These are phyloP conservation scores for Citrullus amarus DNA, from an alignment of 306 rosid genomes.

Conservation along the genomic window DNA sequence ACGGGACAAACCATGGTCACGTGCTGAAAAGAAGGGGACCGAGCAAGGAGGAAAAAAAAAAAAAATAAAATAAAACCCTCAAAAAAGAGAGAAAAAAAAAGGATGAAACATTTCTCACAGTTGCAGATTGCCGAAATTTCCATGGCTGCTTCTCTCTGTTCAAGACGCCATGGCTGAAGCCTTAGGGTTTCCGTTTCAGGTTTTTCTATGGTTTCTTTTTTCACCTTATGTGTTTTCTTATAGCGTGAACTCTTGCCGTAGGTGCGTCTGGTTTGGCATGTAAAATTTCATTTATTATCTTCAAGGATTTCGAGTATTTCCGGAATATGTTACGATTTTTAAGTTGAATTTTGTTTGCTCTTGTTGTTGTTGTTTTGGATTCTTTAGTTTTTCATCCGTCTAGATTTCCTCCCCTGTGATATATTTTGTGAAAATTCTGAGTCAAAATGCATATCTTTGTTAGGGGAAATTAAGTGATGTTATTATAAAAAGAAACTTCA, in stretches of 20 bases:
- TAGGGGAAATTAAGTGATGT: background rate
- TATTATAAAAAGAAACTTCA: background rate
- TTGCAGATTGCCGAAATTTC: background rate
- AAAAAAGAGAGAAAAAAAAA: background rate
- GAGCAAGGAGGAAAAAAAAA: background rate
- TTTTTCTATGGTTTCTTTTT: background rate
- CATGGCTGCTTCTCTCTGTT: background rate
- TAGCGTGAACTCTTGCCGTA: background rate
- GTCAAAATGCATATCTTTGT: background rate
- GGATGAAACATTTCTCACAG: background rate
- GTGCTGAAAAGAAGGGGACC: background rate
- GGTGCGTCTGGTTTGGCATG: background rate
- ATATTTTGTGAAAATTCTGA: background rate
- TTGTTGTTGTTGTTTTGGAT: background rate
- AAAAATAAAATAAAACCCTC: background rate
- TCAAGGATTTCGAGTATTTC: background rate
- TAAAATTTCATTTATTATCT: background rate
- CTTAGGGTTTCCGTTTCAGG: conserved; percentile 6
- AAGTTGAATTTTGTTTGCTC: background rate
- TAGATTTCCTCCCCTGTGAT: background rate
- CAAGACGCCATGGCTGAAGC: background rate
- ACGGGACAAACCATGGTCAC: background rate
- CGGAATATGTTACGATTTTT: background rate
- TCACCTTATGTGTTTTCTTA: background rate
- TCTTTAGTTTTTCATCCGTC: background rate